Percentiles rank a stretch among this genome's conserved stretches.
These are phyloP conservation scores for Venturia asperata DNA, from an alignment of 2,329 filamentous ascomycete species.

Conservation along the genomic window DNA sequence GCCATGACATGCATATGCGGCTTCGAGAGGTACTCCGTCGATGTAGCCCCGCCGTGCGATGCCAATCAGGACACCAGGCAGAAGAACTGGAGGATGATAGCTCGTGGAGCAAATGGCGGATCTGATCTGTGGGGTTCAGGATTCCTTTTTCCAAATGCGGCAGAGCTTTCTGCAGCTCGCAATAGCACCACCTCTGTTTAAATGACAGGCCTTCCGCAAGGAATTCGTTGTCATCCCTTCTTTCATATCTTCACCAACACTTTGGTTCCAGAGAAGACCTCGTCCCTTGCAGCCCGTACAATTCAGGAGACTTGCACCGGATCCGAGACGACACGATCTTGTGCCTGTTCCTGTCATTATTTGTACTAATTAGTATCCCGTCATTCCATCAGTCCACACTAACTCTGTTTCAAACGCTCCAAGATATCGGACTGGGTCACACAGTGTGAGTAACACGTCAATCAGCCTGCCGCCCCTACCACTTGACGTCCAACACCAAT, in stretches of 20 bases:
- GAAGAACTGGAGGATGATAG: background rate
- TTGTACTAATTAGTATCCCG: conserved; percentile 11
- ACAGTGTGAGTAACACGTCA: conserved; percentile 9
- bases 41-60: background rate
- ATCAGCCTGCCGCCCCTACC: background rate
- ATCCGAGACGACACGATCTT: conserved; percentile 4
- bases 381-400: conserved; percentile 8
- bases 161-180: background rate
- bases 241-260: background rate
- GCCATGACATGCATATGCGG: conserved; percentile 7
- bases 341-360: conserved; percentile 7
- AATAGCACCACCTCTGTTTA: background rate
- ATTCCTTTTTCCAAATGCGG: background rate
- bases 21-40: background rate
- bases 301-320: background rate
- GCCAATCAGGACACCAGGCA: conserved; percentile 2
- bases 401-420: conserved; percentile 1
- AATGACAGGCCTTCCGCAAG: conserved; percentile 8
- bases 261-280: background rate
- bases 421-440: background rate
- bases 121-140: conserved; percentile 6
- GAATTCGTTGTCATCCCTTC: background rate
- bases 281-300: conserved; percentile 13
- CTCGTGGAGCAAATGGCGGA: conserved; percentile 10
- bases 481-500: conserved; percentile 9